Conservation (phyloP, 2,329 filamentous ascomycete genomes). For the Aspergillus felis region DNA sequence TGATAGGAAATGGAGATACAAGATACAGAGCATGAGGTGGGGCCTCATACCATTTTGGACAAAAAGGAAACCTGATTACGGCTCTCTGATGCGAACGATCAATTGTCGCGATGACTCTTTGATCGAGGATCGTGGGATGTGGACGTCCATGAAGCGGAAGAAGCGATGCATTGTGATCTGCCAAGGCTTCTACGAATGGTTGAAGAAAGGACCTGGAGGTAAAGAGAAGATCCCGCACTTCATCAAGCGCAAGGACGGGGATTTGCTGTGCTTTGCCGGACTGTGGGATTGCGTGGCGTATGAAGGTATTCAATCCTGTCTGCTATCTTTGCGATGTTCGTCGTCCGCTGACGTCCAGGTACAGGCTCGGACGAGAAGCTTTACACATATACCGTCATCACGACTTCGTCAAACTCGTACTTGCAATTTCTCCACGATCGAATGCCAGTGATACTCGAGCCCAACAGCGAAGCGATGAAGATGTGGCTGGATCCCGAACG, state of each 20-base stretch:
- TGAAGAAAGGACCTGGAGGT: slow-evolving; percentile 66
- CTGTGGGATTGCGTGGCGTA: slow-evolving; percentile 86
- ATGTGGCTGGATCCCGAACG: slow-evolving; percentile 74
- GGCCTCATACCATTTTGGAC: slow-evolving; percentile 93
- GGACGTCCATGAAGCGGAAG: slow-evolving; percentile 82
- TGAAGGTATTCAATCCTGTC: slow-evolving; percentile 53
- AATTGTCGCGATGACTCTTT: slow-evolving; percentile 93
- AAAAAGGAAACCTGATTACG: slow-evolving; percentile 74
- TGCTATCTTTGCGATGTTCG: not conserved
- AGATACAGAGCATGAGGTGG: slow-evolving; percentile 93
- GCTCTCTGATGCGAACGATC: slow-evolving; percentile 78
- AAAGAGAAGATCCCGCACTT: slow-evolving; percentile 85
- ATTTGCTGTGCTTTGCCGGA: slow-evolving; percentile 83
- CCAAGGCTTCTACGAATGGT: slow-evolving; percentile 95
- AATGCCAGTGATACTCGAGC: slow-evolving; percentile 90
- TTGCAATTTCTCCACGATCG: slow-evolving; percentile 85
- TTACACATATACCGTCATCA: slow-evolving; percentile 93
- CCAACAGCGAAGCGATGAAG: slow-evolving; percentile 64
- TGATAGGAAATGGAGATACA: slow-evolving; percentile 50
- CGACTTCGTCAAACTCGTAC: slow-evolving; percentile 78
- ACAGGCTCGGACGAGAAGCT: slow-evolving; percentile 61
- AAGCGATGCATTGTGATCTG: slow-evolving; percentile 86
- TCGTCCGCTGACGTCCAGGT: not conserved
- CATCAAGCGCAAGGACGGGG: slow-evolving; percentile 74
- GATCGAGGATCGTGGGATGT: slow-evolving; percentile 72